Conservation (phyloP, 2,329 filamentous ascomycete species). For the Septoria linicola region DNA sequence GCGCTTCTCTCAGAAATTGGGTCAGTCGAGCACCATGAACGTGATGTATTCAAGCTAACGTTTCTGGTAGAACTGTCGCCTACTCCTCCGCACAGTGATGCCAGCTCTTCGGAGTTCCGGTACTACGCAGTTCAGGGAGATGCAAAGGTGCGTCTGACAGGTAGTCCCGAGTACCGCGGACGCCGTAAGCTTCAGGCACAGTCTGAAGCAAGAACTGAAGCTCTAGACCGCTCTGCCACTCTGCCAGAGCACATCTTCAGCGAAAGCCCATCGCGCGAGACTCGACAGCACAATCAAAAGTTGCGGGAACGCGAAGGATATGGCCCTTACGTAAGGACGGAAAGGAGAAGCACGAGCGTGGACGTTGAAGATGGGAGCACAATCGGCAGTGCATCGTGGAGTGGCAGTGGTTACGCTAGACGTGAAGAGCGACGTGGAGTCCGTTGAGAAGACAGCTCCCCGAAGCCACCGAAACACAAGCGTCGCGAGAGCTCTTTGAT, state of each 20-base stretch:
- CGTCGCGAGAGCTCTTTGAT: constrained; percentile 9
- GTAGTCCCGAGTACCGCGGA: constrained; percentile 14
- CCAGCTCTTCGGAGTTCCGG: constrained; percentile 31
- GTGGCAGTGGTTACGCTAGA: constrained; percentile 2
- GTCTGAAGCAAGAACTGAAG: background rate
- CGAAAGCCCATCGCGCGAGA: constrained; percentile 36
- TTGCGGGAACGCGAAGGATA: constrained; percentile 13
- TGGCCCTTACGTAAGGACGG: constrained; percentile 27
- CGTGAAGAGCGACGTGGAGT: constrained; percentile 15
- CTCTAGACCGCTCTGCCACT: constrained; percentile 7
- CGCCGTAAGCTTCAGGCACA: background rate
- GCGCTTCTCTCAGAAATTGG: constrained; percentile 34
- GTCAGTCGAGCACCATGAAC: background rate
- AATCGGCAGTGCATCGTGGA: constrained; percentile 5
- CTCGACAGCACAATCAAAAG: background rate
- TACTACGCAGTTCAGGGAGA: background rate
- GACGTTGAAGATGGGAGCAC: constrained; percentile 24
- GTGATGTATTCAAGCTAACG: background rate
- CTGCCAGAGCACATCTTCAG: constrained; percentile 22
- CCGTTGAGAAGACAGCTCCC: constrained; percentile 18
- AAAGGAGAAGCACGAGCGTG: constrained; percentile 20
- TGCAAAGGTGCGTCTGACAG: constrained; percentile 9
- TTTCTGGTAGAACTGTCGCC: constrained; percentile 33
- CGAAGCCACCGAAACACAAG: constrained; percentile 10
- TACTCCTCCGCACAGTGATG: constrained; percentile 36